Percentiles rank a stretch among this genome's conserved stretches.
Conservation (phyloP, 345 rosid genomes). For the Clausena lansium region DNA sequence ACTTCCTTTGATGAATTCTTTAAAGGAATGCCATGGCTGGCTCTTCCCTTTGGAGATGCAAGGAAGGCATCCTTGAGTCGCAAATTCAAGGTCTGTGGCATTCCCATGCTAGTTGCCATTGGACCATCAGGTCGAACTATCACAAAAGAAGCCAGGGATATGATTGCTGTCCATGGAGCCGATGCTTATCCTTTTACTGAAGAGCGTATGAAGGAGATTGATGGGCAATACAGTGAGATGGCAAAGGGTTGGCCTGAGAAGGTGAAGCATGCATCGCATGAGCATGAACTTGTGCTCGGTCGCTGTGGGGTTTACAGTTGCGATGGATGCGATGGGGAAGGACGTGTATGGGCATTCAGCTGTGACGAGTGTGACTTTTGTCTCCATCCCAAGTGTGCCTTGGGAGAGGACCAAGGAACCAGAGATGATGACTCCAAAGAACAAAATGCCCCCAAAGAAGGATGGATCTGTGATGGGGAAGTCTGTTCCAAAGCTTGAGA, state of each 20-base stretch:
- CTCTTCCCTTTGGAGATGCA: conserved; percentile 64
- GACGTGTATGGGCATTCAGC: conserved; percentile 49
- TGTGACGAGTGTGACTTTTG: conserved; percentile 63
- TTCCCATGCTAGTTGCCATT: conserved; percentile 51
- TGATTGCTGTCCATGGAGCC: conserved; percentile 38
- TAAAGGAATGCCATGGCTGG: conserved; percentile 69
- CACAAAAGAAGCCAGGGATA: conserved; percentile 44
- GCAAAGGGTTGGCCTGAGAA: conserved; percentile 76
- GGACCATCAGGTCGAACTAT: conserved; percentile 54
- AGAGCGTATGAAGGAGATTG: conserved; percentile 47
- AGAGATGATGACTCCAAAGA: conserved; percentile 12
- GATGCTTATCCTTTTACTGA: conserved; percentile 71
- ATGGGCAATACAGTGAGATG: conserved; percentile 42
- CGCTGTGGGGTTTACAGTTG: conserved; percentile 34
- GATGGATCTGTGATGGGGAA: conserved; percentile 61
- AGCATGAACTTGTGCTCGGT: conserved; percentile 58
- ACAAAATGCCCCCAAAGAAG: conserved; percentile 30
- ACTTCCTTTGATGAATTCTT: conserved; percentile 47
- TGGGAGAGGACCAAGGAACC: conserved; percentile 13
- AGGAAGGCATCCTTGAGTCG: conserved; percentile 43
- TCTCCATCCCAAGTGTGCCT: conserved; percentile 64
- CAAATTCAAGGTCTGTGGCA: conserved; percentile 54
- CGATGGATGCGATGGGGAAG: conserved; percentile 40
- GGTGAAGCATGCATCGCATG: conserved; percentile 56
- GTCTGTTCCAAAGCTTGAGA: conserved; percentile 47